These are phyloP conservation scores for Ocimum tenuiflorum DNA, from an alignment of 257 asterid species.

Conservation along the genomic window DNA sequence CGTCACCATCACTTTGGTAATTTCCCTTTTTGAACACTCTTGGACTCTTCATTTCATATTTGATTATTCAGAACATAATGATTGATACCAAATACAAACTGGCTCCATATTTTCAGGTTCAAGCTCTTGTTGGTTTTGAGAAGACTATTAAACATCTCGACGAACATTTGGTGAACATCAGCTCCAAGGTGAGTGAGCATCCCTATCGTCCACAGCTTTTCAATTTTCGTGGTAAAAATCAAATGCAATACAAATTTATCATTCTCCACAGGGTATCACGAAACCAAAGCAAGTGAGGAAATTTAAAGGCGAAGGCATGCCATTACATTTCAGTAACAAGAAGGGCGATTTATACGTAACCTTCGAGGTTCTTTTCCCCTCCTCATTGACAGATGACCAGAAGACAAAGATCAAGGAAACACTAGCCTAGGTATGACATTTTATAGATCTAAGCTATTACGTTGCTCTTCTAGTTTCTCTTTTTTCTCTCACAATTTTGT, in stretches of 20 bases:
- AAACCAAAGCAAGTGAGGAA: conserved; percentile 86
- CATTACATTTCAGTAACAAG: conserved; percentile 70
- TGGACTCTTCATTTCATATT: neutral
- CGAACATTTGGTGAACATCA: conserved; percentile 72
- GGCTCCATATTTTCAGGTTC: conserved; percentile 40
- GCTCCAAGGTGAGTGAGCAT: conserved; percentile 57
- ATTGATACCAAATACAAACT: neutral
- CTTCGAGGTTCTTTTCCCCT: conserved; percentile 85
- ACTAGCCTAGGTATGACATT: conserved; percentile 32
- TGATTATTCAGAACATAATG: no score
- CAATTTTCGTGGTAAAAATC: no score
- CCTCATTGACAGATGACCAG: conserved; percentile 62
- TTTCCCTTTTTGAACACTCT: neutral
- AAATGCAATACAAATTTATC: neutral
- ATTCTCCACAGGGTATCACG: conserved; percentile 54
- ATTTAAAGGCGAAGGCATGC: conserved; percentile 91
- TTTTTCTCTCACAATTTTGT: conserved; percentile 26
- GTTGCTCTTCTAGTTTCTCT: no score
- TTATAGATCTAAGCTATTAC: neutral
- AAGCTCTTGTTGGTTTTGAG: conserved; percentile 95
- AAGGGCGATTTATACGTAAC: conserved; percentile 74
- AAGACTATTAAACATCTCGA: conserved; percentile 86
- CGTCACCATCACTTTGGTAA: conserved; percentile 80
- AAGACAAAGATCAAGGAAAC: conserved; percentile 69
- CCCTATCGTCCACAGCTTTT: no score